Conservation (phyloP, 768 basidiomycete species). For the Lyophyllum decastes region DNA sequence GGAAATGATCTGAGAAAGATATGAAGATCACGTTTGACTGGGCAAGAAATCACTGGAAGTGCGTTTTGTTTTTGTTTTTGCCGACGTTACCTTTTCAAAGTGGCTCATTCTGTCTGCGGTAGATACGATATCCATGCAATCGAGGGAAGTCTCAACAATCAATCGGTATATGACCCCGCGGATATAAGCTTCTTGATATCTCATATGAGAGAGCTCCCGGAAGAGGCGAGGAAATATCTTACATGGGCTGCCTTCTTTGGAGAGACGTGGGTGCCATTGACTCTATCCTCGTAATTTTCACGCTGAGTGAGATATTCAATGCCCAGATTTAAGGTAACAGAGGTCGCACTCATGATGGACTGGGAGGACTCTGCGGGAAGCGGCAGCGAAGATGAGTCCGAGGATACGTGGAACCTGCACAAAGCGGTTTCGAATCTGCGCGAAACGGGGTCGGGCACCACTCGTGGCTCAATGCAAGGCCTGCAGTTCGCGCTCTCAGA, state of each 20-base stretch:
- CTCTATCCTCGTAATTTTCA: background rate
- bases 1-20: background rate
- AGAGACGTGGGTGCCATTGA: slow-evolving; percentile 49
- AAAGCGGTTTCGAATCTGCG: slow-evolving; percentile 50
- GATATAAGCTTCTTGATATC: slow-evolving; percentile 62
- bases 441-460: slow-evolving; percentile 40
- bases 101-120: background rate
- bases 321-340: slow-evolving; percentile 68
- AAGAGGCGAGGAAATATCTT: slow-evolving; percentile 66
- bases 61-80: too few species aligned
- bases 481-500: slow-evolving; percentile 67
- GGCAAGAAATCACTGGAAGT: slow-evolving; percentile 70
- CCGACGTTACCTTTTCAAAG: background rate
- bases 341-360: slow-evolving; percentile 74
- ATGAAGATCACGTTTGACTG: slow-evolving; percentile 63
- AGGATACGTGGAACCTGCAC: slow-evolving; percentile 54
- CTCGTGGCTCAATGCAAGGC: slow-evolving; percentile 65
- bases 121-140: slow-evolving; percentile 61
- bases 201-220: slow-evolving; percentile 60
- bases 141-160: slow-evolving; percentile 52
- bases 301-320: background rate
- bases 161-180: slow-evolving; percentile 58
- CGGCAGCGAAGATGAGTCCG: slow-evolving; percentile 51
- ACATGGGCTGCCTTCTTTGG: slow-evolving; percentile 76
- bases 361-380: slow-evolving; percentile 63